phyloP scores from a whole-genome alignment of 1,284 basidiomycete species.

The Papiliotrema flavescens region DNA sequence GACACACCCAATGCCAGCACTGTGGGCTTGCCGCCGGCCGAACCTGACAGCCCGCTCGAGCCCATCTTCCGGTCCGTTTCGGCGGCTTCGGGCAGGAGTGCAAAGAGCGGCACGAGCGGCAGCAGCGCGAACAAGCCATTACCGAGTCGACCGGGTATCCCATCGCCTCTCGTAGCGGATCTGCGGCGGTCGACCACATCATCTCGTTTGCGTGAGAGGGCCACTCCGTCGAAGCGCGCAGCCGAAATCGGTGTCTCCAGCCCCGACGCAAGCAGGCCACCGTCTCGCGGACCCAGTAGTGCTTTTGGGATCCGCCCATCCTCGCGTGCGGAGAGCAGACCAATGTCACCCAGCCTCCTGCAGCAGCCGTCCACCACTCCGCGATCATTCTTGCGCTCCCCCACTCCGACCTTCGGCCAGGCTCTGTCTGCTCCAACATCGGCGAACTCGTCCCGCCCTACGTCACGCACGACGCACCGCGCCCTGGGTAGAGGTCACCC shows the following conservation, averaged over 20 bases:
- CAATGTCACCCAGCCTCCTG: constrained; percentile 22
- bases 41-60: constrained; percentile 25
- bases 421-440: constrained; percentile 6
- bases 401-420: constrained; percentile 14
- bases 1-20: constrained; percentile 12
- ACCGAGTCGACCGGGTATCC: constrained; percentile 41
- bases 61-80: constrained; percentile 20
- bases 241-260: too few relatives aligned
- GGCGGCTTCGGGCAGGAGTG: constrained; percentile 9
- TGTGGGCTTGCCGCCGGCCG: constrained; percentile 3
- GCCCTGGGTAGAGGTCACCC: constrained; percentile 28
- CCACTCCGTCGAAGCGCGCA: neutral
- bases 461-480: constrained; percentile 10
- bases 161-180: constrained; percentile 35
- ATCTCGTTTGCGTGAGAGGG: neutral
- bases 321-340: constrained; percentile 5
- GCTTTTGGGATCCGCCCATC: neutral
- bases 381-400: constrained; percentile 12
- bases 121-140: constrained; percentile 19
- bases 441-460: constrained; percentile 8
- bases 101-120: constrained; percentile 10
- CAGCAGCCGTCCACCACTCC: constrained; percentile 10
- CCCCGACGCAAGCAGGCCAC: neutral
- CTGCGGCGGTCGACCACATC: constrained; percentile 5
- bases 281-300: constrained; percentile 4